Evolutionary conservation across 2,329 filamentous ascomycete species (phyloP).

Genomic region (Gremmenia infestans): DNA sequence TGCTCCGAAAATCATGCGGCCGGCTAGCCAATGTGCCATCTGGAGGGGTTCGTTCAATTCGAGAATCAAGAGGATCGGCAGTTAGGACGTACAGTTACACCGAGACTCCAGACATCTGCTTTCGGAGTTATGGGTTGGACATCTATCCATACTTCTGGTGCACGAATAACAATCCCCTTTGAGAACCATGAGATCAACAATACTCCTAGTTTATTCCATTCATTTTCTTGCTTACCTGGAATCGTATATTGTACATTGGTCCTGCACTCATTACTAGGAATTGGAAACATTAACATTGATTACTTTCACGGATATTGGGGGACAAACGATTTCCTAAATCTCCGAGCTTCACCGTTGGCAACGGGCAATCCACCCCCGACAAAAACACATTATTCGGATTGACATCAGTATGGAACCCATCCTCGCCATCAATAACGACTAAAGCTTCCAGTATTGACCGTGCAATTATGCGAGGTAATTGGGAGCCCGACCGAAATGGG

Average conservation of each 20-base stretch:
- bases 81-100: slow-evolving; percentile 14
- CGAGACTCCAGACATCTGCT: slow-evolving; percentile 25
- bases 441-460: background rate
- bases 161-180: background rate
- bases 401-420: slow-evolving; percentile 16
- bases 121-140: slow-evolving; percentile 10
- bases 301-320: background rate
- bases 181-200: too few relatives aligned
- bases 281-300: background rate
- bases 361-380: slow-evolving; percentile 4
- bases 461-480: background rate
- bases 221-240: too few relatives aligned
- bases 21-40: slow-evolving; percentile 17
- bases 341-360: background rate
- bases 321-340: background rate
- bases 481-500: background rate
- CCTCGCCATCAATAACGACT: background rate
- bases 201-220: too few relatives aligned
- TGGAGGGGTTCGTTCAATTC: background rate
- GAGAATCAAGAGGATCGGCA: background rate
- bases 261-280: too few relatives aligned
- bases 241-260: too few relatives aligned
- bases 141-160: background rate
- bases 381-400: slow-evolving; percentile 23
- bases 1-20: slow-evolving; percentile 16